phyloP scores from a whole-genome alignment of 2,329 filamentous ascomycete genomes.

The Pestalotiopsis sp. region DNA sequence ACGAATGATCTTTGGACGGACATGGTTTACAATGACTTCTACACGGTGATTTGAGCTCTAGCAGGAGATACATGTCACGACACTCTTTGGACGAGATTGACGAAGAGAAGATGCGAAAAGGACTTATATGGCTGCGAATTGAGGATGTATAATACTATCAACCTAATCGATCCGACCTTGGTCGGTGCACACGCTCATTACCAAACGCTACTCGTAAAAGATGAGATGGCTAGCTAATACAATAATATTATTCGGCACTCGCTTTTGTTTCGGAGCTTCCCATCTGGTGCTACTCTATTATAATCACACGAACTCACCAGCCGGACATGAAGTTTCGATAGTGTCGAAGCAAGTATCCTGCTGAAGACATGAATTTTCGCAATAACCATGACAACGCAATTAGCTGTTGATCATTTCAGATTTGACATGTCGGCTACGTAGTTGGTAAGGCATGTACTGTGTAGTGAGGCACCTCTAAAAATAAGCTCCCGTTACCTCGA shows the following conservation, averaged over 20 bases:
- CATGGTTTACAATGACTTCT: slow-evolving; percentile 22
- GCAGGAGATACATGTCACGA: slow-evolving; percentile 20
- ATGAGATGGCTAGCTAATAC: neutral
- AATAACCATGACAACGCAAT: too few species aligned
- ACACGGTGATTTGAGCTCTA: slow-evolving; percentile 26
- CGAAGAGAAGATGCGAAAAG: slow-evolving; percentile 1
- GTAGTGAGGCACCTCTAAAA: neutral
- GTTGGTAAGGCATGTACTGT: too few species aligned
- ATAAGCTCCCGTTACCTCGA: neutral
- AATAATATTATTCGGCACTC: neutral
- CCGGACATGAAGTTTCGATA: too few species aligned
- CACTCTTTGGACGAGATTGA: slow-evolving; percentile 20
- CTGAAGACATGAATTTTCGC: too few species aligned
- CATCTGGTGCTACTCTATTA: too few species aligned
- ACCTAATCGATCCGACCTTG: neutral
- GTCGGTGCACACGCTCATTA: neutral
- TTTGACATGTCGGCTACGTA: too few species aligned
- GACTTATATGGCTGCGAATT: neutral
- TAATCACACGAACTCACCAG: too few species aligned
- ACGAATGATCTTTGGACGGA: slow-evolving; percentile 20
- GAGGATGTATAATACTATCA: neutral
- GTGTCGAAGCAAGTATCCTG: too few species aligned
- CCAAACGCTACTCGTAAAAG: neutral
- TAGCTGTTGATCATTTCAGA: too few species aligned
- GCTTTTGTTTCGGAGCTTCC: neutral